Evolutionary conservation across 495 filamentous ascomycete species (phyloP), one percentile per base, ranked within the genome.

Genomic region (Xylaria castorea): DNA sequence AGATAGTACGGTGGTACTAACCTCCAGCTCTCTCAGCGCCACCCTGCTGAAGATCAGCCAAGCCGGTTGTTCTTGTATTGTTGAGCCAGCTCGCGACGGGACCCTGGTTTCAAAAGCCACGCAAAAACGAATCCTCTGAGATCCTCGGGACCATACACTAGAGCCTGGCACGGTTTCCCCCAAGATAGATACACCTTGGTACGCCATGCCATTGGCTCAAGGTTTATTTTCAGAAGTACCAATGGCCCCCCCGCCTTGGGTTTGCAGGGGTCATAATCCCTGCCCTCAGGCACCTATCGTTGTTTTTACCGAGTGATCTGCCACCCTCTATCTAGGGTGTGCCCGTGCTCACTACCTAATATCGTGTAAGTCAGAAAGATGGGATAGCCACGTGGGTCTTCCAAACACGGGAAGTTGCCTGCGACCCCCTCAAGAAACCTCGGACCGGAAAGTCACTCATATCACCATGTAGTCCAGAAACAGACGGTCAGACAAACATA

Each of bases 351-450:
- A 18, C 51, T 1, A 27, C 51, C 46, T 55, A 18, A 22, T 3
- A 9, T 34, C 30, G 16, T 65, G 7, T 25, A 36, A 34, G 62
- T 57, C 48, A 58, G n/a, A 44, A 22, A 25, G 25, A 55, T 61
- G 53, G 53, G 36, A 46, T 66, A 34, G 51, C 61, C 70, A 71
- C 70, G 70, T 71, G 70, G 70, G 65, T 66, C 61, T 46, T n/a
- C 32, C 61, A 16, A 34, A 36, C 34, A 27, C n/a, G 60, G 69
- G 46, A 55, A 44, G 46, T 34, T 5, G 55, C 51, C 34, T 68
- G 66, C 50, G 50, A 57, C 50, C 40, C n/a, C 40, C 48, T 67
- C 65, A 53, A 50, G n/a, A 50, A 2, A 8, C 32, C 44, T 60
- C 27, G 36, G 68, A 62, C 27, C 34, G 38, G 18, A 12, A 63